Conservation (phyloP, 1,139 yeast species). For the Saccharomyces hybrid region DNA sequence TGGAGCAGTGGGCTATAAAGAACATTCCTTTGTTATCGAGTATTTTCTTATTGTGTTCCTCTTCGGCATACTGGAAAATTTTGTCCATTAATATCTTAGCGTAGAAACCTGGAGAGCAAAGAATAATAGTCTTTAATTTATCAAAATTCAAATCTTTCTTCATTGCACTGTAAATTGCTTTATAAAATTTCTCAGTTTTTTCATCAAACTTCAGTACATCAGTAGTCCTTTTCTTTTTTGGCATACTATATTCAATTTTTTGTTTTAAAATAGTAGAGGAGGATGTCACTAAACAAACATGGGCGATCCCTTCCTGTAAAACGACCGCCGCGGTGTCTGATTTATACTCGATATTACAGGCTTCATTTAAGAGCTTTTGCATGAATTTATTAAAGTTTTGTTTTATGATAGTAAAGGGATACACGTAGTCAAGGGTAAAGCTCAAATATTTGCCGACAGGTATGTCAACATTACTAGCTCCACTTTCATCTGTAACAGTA, state of each 20-base stretch:
- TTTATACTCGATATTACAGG: slow-evolving; percentile 67
- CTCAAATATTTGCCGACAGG: slow-evolving; percentile 85
- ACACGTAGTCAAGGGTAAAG: slow-evolving; percentile 66
- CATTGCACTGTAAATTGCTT: slow-evolving; percentile 56
- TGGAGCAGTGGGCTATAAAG: slow-evolving; percentile 73
- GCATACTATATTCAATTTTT: slow-evolving; percentile 76
- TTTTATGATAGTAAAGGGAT: slow-evolving; percentile 62
- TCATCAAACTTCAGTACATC: slow-evolving; percentile 77
- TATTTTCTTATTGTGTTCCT: slow-evolving; percentile 48
- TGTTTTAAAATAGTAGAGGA: slow-evolving; percentile 78
- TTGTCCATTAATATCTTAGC: slow-evolving; percentile 61
- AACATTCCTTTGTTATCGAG: slow-evolving; percentile 60
- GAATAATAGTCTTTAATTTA: slow-evolving; percentile 64
- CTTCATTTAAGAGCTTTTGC: slow-evolving; percentile 55
- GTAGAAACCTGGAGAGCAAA: slow-evolving; percentile 92
- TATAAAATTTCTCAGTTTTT: slow-evolving; percentile 64
- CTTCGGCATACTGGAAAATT: slow-evolving; percentile 48
- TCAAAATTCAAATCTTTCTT: slow-evolving; percentile 59
- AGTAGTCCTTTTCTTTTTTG: slow-evolving; percentile 74
- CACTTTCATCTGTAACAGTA: slow-evolving; percentile 55
- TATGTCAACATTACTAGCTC: slow-evolving; percentile 42
- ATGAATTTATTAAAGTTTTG: slow-evolving; percentile 76
- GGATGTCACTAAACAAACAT: slow-evolving; percentile 81
- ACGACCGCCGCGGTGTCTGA: slow-evolving; percentile 95
- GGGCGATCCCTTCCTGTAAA: slow-evolving; percentile 91